Evolutionary conservation across 257 asterid species (phyloP).

Genomic region (Scutellaria barbata): DNA sequence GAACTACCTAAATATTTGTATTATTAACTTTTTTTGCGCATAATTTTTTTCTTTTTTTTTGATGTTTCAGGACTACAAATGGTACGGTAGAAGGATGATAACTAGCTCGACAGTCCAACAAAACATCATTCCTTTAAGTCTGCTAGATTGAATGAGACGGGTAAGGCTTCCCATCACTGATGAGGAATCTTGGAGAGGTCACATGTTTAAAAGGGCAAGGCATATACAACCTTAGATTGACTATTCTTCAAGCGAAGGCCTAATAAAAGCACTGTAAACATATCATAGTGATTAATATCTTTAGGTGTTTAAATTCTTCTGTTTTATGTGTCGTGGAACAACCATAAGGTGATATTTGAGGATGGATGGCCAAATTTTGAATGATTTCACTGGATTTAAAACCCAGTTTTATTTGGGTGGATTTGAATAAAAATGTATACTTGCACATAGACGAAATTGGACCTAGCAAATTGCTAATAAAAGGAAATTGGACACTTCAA

Average conservation of each 20-base stretch:
- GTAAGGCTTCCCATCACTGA: neutral
- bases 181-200: neutral
- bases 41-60: neutral
- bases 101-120: constrained; percentile 15
- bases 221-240: neutral
- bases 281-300: neutral
- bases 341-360: too few species aligned
- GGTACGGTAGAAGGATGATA: constrained; percentile 24
- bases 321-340: neutral
- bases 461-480: too few species aligned
- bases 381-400: too few species aligned
- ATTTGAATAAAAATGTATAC: too few species aligned
- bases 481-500: neutral
- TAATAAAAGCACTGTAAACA: neutral
- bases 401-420: too few species aligned
- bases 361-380: too few species aligned
- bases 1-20: neutral
- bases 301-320: neutral
- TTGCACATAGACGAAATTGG: too few species aligned
- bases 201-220: neutral
- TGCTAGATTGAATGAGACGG: neutral
- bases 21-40: neutral
- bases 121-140: neutral
- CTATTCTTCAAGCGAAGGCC: neutral
- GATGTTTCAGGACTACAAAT: constrained; percentile 43